Base-by-base conservation (phyloP, 371 early-diverging fungal species). In the Fennellomyces sp. region DNA sequence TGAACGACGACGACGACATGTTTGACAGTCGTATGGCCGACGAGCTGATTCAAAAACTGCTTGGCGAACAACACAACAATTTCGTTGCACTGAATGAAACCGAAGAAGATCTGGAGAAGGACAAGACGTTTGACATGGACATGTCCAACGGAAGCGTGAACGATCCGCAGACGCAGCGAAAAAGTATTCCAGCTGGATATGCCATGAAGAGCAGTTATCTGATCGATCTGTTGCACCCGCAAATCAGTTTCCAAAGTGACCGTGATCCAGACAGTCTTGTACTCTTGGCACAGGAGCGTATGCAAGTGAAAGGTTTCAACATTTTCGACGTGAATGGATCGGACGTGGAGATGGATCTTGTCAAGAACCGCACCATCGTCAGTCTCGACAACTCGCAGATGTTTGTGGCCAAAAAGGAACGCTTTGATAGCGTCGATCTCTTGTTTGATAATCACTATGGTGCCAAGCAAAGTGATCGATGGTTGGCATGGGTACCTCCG, bases 401-500 rank as follows among this genome's bases (percentile, higher is more conserved):
- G 41, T 91, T 93, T 69, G 89, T 88, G 4, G 89, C 87, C 23
- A 80, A 85, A 38, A 80, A 83, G 52, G 80, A 82, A 30, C 89
- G 90, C 12, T 81, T 90, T 36, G 78, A 81, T 38, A 82, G 73
- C 6, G 81, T 86, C 15, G 81, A 78, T 39, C 60, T 82, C 21
- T 64, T 76, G 12, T 52, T 80, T 5, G 80, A 74, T 39, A 79
- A 76, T 38, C 79, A 78, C 58, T 78, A 80, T 66, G 83, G 80
- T 57, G 78, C 73, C 2, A 69, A 68, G 21, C 73, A 73, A 19
- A 76, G 62, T 19, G 75, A 84, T 15, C 78, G 86, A 41, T 93
- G 94, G 93, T 88, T 92, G 0, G 78, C 88, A 0, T 95, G 96
- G 96, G 85, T 93, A 12, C 94, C 96, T 2, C 70, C 92, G 7